Evolutionary conservation across 768 basidiomycete genomes (phyloP).

Genomic region (Boletus subcaerulescens): DNA sequence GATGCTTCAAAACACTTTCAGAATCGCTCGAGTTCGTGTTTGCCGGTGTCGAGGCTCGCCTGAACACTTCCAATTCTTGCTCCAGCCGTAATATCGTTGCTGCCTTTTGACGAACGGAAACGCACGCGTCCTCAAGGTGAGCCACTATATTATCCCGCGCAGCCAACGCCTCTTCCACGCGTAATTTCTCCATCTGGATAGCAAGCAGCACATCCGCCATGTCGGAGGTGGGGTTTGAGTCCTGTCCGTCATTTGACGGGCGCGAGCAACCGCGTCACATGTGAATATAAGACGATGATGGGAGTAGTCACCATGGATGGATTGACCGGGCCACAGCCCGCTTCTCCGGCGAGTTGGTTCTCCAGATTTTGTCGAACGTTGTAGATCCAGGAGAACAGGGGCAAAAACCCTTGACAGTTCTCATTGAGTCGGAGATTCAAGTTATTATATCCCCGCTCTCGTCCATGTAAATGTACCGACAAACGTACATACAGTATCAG

Average conservation of each 20-base stretch:
- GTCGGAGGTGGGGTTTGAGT: neutral
- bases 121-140: conserved; percentile 57
- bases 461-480: neutral
- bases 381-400: neutral
- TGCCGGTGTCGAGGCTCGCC: conserved; percentile 22
- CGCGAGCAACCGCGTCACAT: neutral
- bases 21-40: conserved; percentile 6
- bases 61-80: conserved; percentile 35
- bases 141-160: conserved; percentile 63
- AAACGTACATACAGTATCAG: neutral
- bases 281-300: neutral
- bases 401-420: neutral
- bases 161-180: conserved; percentile 53
- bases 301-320: conserved; percentile 13
- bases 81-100: conserved; percentile 48
- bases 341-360: conserved; percentile 1
- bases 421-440: conserved; percentile 8
- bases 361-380: neutral
- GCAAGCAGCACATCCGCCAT: conserved; percentile 52
- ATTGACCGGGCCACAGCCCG: neutral
- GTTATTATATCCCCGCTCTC: neutral
- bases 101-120: conserved; percentile 59
- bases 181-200: conserved; percentile 49
- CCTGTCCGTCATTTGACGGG: conserved; percentile 7
- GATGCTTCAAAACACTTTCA: neutral